phyloP scores from a whole-genome alignment of 805 yeast genomes.

The Starmerella vaccinii region DNA sequence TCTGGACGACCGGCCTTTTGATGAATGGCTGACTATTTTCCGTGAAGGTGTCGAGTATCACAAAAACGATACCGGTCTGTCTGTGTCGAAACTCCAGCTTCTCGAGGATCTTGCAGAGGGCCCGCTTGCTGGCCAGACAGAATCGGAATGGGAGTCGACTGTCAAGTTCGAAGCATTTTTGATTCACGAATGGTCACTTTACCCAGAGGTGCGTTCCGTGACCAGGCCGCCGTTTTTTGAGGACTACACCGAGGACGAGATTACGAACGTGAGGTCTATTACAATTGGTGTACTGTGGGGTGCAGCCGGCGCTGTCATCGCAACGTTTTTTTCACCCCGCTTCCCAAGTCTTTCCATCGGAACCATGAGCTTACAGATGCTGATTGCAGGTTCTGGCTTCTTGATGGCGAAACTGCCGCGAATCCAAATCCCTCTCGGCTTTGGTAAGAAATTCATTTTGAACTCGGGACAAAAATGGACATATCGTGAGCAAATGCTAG shows the following conservation, averaged over 20 bases:
- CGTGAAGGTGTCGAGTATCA: conserved; percentile 36
- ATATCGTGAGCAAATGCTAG: conserved; percentile 55
- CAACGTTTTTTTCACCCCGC: conserved; percentile 49
- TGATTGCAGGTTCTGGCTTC: conserved; percentile 51
- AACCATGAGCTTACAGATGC: conserved; percentile 45
- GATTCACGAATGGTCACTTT: conserved; percentile 40
- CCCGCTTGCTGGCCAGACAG: conserved; percentile 8
- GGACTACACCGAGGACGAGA: conserved; percentile 35
- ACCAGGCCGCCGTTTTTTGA: conserved; percentile 38
- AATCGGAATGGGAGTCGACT: conserved; percentile 23
- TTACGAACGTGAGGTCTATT: conserved; percentile 45
- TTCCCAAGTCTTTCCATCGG: conserved; percentile 47
- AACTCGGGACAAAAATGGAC: conserved; percentile 54
- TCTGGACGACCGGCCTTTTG: conserved; percentile 26
- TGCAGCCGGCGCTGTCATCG: conserved; percentile 45
- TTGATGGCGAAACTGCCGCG: conserved; percentile 29
- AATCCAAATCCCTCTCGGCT: conserved; percentile 5
- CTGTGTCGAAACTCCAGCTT: conserved; percentile 32
- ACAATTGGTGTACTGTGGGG: conserved; percentile 43
- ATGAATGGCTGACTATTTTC: conserved; percentile 37
- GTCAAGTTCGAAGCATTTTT: conserved; percentile 37
- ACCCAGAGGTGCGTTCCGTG: conserved; percentile 52
- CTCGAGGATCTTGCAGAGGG: conserved; percentile 28
- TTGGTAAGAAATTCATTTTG: conserved; percentile 22
- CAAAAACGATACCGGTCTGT: conserved; percentile 41